Percentiles rank a stretch among this genome's conserved stretches.
These are phyloP conservation scores for Raddia distichophylla DNA, from an alignment of 176 grass and related monocot genomes.

Conservation along the genomic window DNA sequence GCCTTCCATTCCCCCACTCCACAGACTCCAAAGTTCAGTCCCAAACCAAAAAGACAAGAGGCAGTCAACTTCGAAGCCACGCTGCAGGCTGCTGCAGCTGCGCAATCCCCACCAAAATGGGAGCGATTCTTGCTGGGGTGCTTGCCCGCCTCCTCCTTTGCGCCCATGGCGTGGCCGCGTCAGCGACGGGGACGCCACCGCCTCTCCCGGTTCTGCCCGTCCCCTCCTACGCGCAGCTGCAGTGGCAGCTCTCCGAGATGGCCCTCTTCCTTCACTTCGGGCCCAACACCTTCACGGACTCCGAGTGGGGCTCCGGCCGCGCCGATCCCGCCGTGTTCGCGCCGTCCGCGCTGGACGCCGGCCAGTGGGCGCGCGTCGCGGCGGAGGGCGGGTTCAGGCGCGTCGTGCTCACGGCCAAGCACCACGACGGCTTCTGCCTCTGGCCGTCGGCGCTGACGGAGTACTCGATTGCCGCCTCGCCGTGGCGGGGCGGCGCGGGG, in stretches of 20 bases:
- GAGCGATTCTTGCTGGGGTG: constrained; percentile 10
- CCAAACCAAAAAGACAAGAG: no score
- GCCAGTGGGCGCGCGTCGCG: constrained; percentile 78
- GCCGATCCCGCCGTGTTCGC: constrained; percentile 70
- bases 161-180: constrained; percentile 22
- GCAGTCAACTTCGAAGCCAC: constrained; percentile 19
- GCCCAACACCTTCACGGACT: constrained; percentile 97
- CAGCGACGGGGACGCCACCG: constrained; percentile 38
- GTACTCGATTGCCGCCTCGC: constrained; percentile 76
- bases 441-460: constrained; percentile 90
- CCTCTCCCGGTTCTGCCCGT: constrained; percentile 78
- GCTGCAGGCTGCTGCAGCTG: neutral
- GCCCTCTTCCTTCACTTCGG: constrained; percentile 96
- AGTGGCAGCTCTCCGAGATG: constrained; percentile 93
- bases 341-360: constrained; percentile 69
- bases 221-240: constrained; percentile 78
- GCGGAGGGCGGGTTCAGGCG: constrained; percentile 62
- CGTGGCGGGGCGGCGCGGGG: constrained; percentile 66
- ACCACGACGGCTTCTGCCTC: constrained; percentile 98
- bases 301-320: constrained; percentile 85
- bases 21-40: no score
- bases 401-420: constrained; percentile 87
- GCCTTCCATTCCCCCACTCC: no score
- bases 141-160: constrained; percentile 34
- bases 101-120: constrained; percentile 30